A percentile compares a stretch with the other conserved stretches of the same genome.
These are phyloP conservation scores for Spathaspora jeffriesii DNA, from an alignment of 1,139 yeast genomes.

Conservation along the genomic window DNA sequence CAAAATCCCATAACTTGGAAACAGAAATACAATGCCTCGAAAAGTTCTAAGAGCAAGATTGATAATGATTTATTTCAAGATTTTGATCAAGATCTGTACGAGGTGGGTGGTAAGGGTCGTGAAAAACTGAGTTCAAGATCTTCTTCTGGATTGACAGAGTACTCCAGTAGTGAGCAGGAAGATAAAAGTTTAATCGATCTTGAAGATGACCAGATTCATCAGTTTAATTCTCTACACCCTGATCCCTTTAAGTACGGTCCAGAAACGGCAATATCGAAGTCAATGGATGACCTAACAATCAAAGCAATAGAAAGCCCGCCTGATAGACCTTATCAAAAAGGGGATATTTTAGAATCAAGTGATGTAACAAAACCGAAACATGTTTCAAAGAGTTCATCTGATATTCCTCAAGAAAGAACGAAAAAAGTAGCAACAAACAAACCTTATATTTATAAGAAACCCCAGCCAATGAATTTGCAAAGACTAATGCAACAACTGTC, in stretches of 20 bases:
- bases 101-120: constrained; percentile 3
- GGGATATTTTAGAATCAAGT: background rate
- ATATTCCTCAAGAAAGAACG: constrained; percentile 4
- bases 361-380: constrained; percentile 6
- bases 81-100: constrained; percentile 42
- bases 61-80: constrained; percentile 39
- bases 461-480: constrained; percentile 40
- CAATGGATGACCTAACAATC: constrained; percentile 20
- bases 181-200: constrained; percentile 35
- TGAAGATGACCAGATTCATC: constrained; percentile 20
- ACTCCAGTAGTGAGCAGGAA: constrained; percentile 7
- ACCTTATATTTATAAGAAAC: constrained; percentile 39
- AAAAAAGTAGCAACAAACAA: constrained; percentile 15
- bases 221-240: constrained; percentile 5
- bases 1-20: constrained; percentile 20
- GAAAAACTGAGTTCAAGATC: constrained; percentile 23
- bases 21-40: constrained; percentile 14
- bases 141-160: constrained; percentile 15
- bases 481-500: constrained; percentile 18
- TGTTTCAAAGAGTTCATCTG: constrained; percentile 3
- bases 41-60: constrained; percentile 14
- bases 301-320: constrained; percentile 12
- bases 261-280: constrained; percentile 7
- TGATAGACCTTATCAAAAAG: background rate
- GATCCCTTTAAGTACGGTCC: constrained; percentile 3